Percentiles rank a stretch among this genome's conserved stretches.
Conservation (phyloP, 148 eudicot species). For the Fagopyrum homotropicum region DNA sequence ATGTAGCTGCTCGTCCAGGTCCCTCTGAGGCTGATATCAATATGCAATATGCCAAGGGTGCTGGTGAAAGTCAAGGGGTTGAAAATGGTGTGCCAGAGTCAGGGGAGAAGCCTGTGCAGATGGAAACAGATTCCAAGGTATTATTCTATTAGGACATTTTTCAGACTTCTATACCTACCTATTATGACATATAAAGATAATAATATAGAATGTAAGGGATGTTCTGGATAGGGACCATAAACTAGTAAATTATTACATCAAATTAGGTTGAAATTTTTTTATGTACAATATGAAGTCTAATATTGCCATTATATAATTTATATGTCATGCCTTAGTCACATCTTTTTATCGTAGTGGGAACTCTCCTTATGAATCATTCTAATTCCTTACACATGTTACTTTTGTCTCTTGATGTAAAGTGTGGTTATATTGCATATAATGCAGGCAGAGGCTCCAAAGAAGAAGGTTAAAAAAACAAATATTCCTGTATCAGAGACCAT, state of each 20-base stretch:
- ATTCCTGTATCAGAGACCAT: conserved; percentile 65
- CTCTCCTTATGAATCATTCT: neutral
- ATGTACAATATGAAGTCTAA: neutral
- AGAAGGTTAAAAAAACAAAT: conserved; percentile 64
- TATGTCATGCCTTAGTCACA: neutral
- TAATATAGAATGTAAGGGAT: neutral
- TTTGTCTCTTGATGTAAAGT: neutral
- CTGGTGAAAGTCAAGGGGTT: conserved; percentile 33
- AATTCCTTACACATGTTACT: neutral
- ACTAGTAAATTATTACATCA: neutral
- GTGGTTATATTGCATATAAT: neutral
- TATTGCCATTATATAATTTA: neutral
- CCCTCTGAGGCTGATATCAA: conserved; percentile 53
- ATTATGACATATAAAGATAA: neutral
- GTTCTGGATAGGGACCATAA: neutral
- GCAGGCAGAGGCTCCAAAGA: conserved; percentile 74
- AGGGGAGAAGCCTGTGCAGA: conserved; percentile 58
- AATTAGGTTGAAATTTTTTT: neutral
- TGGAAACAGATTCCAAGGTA: conserved; percentile 60
- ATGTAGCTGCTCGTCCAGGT: conserved; percentile 27
- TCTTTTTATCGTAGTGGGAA: neutral
- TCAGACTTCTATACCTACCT: neutral
- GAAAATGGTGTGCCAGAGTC: conserved; percentile 77
- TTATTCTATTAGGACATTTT: neutral
- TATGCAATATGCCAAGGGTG: conserved; percentile 74